Conservation (phyloP, 164 flowering plant genomes). For the Dillenia suffruticosa region DNA sequence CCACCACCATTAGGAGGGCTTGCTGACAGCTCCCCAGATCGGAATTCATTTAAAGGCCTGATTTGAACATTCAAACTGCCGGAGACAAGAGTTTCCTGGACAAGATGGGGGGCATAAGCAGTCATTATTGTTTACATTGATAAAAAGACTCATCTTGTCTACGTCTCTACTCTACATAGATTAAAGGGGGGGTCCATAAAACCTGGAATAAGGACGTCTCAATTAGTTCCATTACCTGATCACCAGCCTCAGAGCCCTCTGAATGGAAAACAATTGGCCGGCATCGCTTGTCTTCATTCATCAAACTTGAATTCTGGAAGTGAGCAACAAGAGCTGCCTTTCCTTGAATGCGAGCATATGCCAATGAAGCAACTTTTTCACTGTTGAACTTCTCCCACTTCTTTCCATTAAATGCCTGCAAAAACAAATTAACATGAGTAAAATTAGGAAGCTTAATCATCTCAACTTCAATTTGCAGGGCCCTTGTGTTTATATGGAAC, state of each 20-base stretch:
- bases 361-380: constrained; percentile 95
- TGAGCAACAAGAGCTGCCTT: constrained; percentile 83
- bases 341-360: constrained; percentile 98
- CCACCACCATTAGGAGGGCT: constrained; percentile 36
- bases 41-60: constrained; percentile 65
- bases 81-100: constrained; percentile 55
- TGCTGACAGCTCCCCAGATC: constrained; percentile 48
- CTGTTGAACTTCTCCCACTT: constrained; percentile 99
- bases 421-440: background rate
- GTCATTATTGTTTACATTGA: background rate
- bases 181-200: too few relatives aligned
- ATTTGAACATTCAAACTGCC: constrained; percentile 53
- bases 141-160: background rate
- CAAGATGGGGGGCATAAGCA: constrained; percentile 1
- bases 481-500: too few relatives aligned
- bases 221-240: constrained; percentile 47
- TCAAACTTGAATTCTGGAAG: constrained; percentile 95
- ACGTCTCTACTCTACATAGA: too few relatives aligned
- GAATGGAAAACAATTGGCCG: constrained; percentile 89
- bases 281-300: constrained; percentile 99
- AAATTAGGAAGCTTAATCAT: background rate
- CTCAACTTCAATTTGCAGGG: too few relatives aligned
- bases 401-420: constrained; percentile 91
- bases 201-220: background rate
- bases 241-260: constrained; percentile 53